phyloP scores from a whole-genome alignment of 148 eudicot species.

The Camellia lanceoleosa region DNA sequence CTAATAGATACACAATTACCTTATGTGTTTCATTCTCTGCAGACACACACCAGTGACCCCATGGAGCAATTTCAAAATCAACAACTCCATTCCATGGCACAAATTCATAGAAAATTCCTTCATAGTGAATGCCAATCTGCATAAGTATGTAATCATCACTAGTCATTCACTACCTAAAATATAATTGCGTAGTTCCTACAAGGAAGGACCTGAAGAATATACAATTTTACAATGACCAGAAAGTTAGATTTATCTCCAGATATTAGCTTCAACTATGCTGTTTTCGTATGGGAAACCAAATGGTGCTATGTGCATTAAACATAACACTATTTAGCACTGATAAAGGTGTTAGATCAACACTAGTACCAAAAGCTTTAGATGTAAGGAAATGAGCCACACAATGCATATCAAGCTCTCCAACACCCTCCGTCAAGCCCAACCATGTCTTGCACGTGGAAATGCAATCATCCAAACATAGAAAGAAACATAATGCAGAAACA shows the following conservation, averaged over 20 bases:
- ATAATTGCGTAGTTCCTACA: background rate
- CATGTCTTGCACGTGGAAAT: too few relatives aligned
- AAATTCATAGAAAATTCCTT: conserved; percentile 81
- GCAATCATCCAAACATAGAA: too few relatives aligned
- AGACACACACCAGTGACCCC: conserved; percentile 78
- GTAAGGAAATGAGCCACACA: too few relatives aligned
- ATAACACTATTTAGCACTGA: background rate
- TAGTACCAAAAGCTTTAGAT: too few relatives aligned
- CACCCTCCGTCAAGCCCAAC: too few relatives aligned
- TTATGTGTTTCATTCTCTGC: conserved; percentile 67
- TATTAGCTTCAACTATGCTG: background rate
- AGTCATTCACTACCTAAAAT: background rate
- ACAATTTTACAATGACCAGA: background rate
- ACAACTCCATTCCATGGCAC: conserved; percentile 94
- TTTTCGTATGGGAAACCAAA: background rate
- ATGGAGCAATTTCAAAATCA: conserved; percentile 68
- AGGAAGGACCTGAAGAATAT: too few relatives aligned
- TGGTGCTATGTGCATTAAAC: background rate
- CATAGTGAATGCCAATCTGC: conserved; percentile 86
- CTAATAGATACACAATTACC: conserved; percentile 29
- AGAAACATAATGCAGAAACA: too few relatives aligned
- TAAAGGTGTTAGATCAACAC: too few relatives aligned
- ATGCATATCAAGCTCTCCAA: too few relatives aligned
- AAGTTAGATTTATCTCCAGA: background rate
- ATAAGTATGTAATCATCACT: conserved; percentile 10